Base-by-base conservation (phyloP, 2,329 filamentous ascomycete genomes). In the Mariannaea sp. region DNA sequence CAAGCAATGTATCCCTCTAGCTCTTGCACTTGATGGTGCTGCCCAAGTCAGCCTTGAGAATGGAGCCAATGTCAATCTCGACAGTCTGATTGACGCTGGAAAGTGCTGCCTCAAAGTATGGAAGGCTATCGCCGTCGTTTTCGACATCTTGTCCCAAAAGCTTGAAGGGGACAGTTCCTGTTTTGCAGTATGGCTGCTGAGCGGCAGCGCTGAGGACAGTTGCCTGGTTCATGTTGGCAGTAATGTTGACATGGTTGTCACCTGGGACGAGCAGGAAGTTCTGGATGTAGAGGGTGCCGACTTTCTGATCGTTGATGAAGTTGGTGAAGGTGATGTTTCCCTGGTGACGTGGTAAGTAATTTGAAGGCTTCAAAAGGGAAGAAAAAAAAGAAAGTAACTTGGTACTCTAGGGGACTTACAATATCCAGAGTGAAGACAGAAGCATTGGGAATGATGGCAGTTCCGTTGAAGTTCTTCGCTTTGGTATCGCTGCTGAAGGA, bases 301-400 rank as follows among this genome's bases (percentile, higher is more conserved):
- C 75, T 1, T 73, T 58, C 38, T 70, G 60, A 39, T 74, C 77
- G 38, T 79, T 75, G 46, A 86, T 76, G 62, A 75, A 81, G 65
- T 83, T 84, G 69, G 77, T 71, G 70, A 88, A 86, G 22, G 80
- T 80, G 29, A 83, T 75, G 62, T 88, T 86, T 62, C 87, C 87
- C 76, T 85, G 22, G 12, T 40, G 19, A 27, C 6, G 12, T 9
- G 38, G 42, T 60, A 39, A 64, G 49, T 16, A 40, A 22, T 17
- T n/a, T n/a, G n/a, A n/a, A n/a, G 5, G 8, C 9, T 41, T 42
- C 29, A 45, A 19, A 20, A 10, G 19, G 9, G 12, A 26, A 19
- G 3, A 13, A 3, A 7, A 7, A 36, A 7, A 13, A n/a, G 16
- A 35, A 33, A 50, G 12, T 2, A 41, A 26, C n/a, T n/a, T n/a